Base-by-base conservation (phyloP, 1,284 basidiomycete species). In the Dichomitus squalens region DNA sequence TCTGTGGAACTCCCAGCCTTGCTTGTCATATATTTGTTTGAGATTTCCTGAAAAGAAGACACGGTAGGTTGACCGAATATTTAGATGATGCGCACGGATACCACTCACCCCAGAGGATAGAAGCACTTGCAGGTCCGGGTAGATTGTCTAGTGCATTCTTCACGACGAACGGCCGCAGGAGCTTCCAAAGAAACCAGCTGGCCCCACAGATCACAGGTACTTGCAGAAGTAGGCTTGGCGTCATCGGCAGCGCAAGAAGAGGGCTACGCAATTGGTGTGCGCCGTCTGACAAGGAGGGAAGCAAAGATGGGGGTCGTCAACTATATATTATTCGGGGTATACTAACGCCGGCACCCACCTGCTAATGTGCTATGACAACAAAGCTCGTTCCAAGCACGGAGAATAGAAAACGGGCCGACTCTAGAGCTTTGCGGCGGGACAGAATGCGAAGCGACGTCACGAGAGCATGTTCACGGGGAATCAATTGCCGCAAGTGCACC, bases 1-100 rank as follows among this genome's bases (percentile, higher is more conserved):
- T 3, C 49, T 49, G 20, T 60, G 58, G 25, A 66, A 64, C 6
- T 52, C 55, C 64, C 64, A 66, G 3, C 54, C 60, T 8, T 58
- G 52, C 14, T 55, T 59, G 44, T 60, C 31, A 29, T 61, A 62
- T 2, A 66, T 8, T 46, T 66, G 62, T 20, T 58, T 57, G 39
- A 66, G 39, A 40, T 66, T 64, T 1, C 64, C 64, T 62, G 23
- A 21, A n/a, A 6, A 3, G 7, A 5, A 25, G 31, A 21, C 9
- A 20, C 1, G 44, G 18, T 20, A n/a, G 8, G 29, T 14, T 2
- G 16, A 21, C n/a, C 14, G 27, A 18, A 34, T 3, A 9, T 33
- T 18, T 7, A 18, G 23, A 12, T 12, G 11, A 41, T n/a, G n/a
- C n/a, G n/a, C n/a, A n/a, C n/a, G n/a, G n/a, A n/a, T n/a, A n/a